These are phyloP conservation scores for Saccharomyces eubayanus DNA, from an alignment of 805 yeast genomes.

Conservation along the genomic window DNA sequence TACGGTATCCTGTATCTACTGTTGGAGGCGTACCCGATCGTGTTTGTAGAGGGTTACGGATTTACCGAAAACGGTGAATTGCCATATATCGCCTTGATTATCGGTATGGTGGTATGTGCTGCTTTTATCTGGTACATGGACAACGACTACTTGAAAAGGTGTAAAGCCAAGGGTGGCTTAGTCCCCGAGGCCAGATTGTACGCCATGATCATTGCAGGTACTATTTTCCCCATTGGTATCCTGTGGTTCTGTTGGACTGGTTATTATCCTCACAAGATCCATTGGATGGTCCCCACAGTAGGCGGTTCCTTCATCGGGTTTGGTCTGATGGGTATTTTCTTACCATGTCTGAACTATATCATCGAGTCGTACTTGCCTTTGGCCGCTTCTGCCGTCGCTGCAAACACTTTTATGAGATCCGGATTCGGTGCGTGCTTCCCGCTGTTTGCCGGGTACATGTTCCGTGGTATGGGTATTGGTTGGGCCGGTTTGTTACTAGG, in stretches of 20 bases:
- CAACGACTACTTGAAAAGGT: conserved; percentile 39
- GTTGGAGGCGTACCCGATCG: conserved; percentile 67
- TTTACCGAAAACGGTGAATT: conserved; percentile 47
- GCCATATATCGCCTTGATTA: conserved; percentile 69
- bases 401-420: conserved; percentile 62
- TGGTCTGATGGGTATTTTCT: conserved; percentile 60
- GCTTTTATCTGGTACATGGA: conserved; percentile 45
- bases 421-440: conserved; percentile 65
- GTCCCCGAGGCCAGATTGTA: conserved; percentile 77
- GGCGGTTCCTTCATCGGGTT: conserved; percentile 59
- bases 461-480: conserved; percentile 54
- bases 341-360: conserved; percentile 62
- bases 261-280: conserved; percentile 56
- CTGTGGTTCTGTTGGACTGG: conserved; percentile 90
- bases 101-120: conserved; percentile 62
- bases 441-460: conserved; percentile 65
- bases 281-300: conserved; percentile 74
- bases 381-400: conserved; percentile 76
- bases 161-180: conserved; percentile 46
- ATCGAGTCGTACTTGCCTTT: conserved; percentile 60
- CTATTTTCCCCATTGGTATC: conserved; percentile 68
- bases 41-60: conserved; percentile 54
- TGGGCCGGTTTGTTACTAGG: conserved; percentile 78
- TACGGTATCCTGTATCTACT: conserved; percentile 72
- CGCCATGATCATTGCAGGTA: conserved; percentile 64